These are phyloP conservation scores for Dictyostelium firmibasis DNA, from an alignment of 78 protist genomes.

Conservation along the genomic window DNA sequence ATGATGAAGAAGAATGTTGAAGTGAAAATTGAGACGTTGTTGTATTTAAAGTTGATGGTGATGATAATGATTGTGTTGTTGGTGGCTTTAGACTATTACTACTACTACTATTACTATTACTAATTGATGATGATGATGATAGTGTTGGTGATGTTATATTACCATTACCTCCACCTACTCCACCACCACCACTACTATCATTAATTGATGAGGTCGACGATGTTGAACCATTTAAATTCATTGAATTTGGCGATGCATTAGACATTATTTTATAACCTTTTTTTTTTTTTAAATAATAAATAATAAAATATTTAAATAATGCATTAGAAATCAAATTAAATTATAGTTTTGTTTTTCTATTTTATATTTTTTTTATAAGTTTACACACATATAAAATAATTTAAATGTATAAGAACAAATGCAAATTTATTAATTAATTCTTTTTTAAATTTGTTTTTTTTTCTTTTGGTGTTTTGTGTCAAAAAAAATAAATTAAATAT, in stretches of 20 bases:
- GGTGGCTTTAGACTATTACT: neutral
- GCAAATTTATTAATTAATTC: no score
- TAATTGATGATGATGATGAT: neutral
- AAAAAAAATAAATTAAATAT: no score
- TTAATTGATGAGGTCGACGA: neutral
- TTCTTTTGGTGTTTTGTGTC: neutral
- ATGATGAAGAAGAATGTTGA: neutral
- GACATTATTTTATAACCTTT: neutral
- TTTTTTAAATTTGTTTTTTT: no score
- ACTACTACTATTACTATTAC: neutral
- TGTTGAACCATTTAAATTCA: neutral
- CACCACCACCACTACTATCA: neutral
- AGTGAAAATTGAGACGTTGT: neutral
- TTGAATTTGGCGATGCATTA: slow-evolving; percentile 3
- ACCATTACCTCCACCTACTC: neutral
- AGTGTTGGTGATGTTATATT: neutral
- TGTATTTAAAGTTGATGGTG: neutral
- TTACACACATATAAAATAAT: neutral
- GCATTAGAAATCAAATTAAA: neutral
- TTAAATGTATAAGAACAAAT: no score
- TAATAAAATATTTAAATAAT: neutral
- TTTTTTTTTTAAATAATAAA: neutral
- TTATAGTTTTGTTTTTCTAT: no score
- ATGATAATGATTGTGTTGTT: neutral
- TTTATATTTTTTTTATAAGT: neutral